A percentile compares a stretch with the other conserved stretches of the same genome.
phyloP scores from a whole-genome alignment of 73 alveolate species.

The Paramecium bursaria region DNA sequence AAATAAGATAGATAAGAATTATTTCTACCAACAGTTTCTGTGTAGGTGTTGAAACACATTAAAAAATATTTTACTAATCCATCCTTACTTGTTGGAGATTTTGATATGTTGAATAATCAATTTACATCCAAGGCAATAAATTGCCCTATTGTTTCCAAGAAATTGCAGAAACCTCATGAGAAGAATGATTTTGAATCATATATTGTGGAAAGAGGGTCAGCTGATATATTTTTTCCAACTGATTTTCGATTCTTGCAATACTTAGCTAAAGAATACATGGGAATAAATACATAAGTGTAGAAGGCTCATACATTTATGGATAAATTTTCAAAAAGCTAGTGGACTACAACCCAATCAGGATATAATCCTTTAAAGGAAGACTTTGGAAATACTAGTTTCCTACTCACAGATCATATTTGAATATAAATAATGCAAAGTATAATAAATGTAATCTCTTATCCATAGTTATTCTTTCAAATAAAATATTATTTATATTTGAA shows the following conservation, averaged over 20 bases:
- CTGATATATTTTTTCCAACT: constrained; percentile 89
- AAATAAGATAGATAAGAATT: constrained; percentile 66
- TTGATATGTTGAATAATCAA: constrained; percentile 75
- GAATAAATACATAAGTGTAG: constrained; percentile 64
- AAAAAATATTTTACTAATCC: constrained; percentile 72
- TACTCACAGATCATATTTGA: constrained; percentile 66
- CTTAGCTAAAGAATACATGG: constrained; percentile 67
- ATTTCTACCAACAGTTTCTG: constrained; percentile 83
- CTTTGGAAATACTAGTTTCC: constrained; percentile 79
- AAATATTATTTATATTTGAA: too few relatives aligned
- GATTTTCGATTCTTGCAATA: constrained; percentile 79
- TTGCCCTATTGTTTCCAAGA: constrained; percentile 87
- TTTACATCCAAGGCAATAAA: constrained; percentile 74
- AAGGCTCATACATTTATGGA: constrained; percentile 81
- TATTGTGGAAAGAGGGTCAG: constrained; percentile 80
- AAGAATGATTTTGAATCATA: constrained; percentile 79
- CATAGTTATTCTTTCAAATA: too few relatives aligned
- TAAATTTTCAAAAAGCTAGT: constrained; percentile 71
- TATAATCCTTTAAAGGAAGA: constrained; percentile 88
- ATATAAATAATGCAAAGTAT: too few relatives aligned
- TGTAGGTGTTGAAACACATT: constrained; percentile 74
- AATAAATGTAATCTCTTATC: too few relatives aligned
- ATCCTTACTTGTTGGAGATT: constrained; percentile 81
- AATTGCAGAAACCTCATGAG: constrained; percentile 79
- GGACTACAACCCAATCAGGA: constrained; percentile 82